These are phyloP conservation scores for Trypanosoma conorhini DNA, from an alignment of 208 protist species.

Conservation along the genomic window DNA sequence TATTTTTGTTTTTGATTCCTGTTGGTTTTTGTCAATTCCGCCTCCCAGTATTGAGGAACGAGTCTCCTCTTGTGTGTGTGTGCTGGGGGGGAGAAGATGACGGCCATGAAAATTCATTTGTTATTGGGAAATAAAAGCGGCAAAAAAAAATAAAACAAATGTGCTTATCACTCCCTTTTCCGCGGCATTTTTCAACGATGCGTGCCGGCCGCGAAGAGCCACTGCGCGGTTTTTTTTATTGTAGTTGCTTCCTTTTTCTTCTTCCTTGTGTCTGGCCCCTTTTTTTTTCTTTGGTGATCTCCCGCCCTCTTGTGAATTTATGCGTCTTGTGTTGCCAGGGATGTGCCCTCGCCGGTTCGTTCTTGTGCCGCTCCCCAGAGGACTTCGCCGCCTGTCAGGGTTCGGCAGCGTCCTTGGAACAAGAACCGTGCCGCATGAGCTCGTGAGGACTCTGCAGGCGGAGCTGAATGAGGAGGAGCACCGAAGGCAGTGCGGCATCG, in stretches of 20 bases:
- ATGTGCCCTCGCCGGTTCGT: slow-evolving; percentile 13
- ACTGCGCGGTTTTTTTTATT: slow-evolving; percentile 4
- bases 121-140: background rate
- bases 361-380: background rate
- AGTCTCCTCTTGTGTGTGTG: background rate
- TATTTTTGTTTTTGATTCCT: background rate
- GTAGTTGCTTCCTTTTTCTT: slow-evolving; percentile 14
- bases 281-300: background rate
- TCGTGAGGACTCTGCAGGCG: slow-evolving; percentile 54
- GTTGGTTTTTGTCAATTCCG: background rate
- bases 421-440: slow-evolving; percentile 34
- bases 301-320: background rate
- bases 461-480: slow-evolving; percentile 65
- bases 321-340: background rate
- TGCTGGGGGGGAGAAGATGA: background rate
- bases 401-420: slow-evolving; percentile 50
- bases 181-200: background rate
- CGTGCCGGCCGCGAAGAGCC: background rate
- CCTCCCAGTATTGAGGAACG: background rate
- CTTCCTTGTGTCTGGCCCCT: slow-evolving; percentile 14
- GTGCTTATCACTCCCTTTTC: background rate
- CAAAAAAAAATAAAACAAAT: background rate
- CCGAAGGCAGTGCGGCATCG: slow-evolving; percentile 38
- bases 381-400: slow-evolving; percentile 4
- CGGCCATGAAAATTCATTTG: background rate